Evolutionary conservation across 768 basidiomycete species (phyloP), one percentile per base, ranked within the genome.

Genomic region (Leccinum longicurvipes): DNA sequence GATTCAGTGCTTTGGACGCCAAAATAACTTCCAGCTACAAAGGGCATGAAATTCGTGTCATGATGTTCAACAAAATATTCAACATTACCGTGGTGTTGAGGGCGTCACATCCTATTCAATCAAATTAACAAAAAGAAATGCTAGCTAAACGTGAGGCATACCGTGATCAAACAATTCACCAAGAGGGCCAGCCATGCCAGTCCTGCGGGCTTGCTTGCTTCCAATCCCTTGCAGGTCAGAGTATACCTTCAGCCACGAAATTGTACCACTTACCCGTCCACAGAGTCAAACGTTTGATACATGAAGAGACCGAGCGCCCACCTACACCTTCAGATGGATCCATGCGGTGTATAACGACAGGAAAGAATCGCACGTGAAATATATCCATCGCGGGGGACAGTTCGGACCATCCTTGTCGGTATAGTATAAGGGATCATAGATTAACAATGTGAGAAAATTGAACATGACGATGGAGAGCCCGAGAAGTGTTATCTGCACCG

Each of bases 121-220:
- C n/a, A 9, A 12, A 31, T 59, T 6, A 60, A 23, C 23, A 4
- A 23, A 31, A 6, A 6, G 25, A 29, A 15, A 49, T 10, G n/a
- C 8, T 29, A 5, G 24, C 12, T 12, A 24, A 41, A 50, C 3
- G 17, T 10, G 32, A 27, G 17, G 63, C 77, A 48, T 62, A 87
- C 94, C 96, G 72, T 98, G 97, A 68, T 99, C 97, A 70, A 99
- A 99, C 86, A 98, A 87, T 71, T 99, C 91, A 17, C 97, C 97
- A 29, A 98, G 75, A 24, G 96, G 96, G 5, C 97, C 92, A n/a
- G 93, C 89, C 91, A 97, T 98, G 1, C 93, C 93, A 1, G 94
- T 96, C 50, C 96, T 76, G 59, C 97, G 77, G 21, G 97, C 97
- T 73, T 99, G 97, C 71, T 98, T 98, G 15, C 96, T 93, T 60